Conservation (phyloP, 306 rosid genomes). For the Ormosia emarginata region DNA sequence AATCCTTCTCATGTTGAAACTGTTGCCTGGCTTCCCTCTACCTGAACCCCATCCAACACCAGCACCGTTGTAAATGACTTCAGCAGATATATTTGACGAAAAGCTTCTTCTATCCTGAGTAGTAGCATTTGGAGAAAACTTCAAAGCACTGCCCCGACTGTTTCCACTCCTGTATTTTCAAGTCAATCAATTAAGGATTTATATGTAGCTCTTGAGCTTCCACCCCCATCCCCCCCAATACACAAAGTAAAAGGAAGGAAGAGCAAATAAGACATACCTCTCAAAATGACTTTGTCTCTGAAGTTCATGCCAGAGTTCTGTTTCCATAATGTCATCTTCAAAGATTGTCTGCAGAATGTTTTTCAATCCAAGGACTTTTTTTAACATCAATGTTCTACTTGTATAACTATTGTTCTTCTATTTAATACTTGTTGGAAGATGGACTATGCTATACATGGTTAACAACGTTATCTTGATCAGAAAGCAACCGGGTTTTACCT, state of each 20-base stretch:
- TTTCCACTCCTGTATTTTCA: slow-evolving; percentile 15
- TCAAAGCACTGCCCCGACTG: not conserved
- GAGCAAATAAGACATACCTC: slow-evolving; percentile 15
- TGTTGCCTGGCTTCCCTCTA: slow-evolving; percentile 13
- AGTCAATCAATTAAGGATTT: not conserved
- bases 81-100: not conserved
- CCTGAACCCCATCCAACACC: slow-evolving; percentile 41
- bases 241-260: not conserved
- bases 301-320: slow-evolving; percentile 40
- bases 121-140: not conserved
- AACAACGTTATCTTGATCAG: not conserved
- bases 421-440: not conserved
- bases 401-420: not conserved
- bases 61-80: not conserved
- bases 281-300: not conserved
- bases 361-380: not conserved
- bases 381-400: not conserved
- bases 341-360: slow-evolving; percentile 30
- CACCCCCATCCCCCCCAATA: not conserved
- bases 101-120: not conserved
- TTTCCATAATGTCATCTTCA: slow-evolving; percentile 35
- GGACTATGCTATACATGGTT: not conserved
- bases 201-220: not conserved
- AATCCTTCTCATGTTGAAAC: not conserved
- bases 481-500: slow-evolving; percentile 25